Evolutionary conservation across 2,329 filamentous ascomycete genomes (phyloP), one percentile per base, ranked within the genome.

Genomic region (Sclerotinia borealis): DNA sequence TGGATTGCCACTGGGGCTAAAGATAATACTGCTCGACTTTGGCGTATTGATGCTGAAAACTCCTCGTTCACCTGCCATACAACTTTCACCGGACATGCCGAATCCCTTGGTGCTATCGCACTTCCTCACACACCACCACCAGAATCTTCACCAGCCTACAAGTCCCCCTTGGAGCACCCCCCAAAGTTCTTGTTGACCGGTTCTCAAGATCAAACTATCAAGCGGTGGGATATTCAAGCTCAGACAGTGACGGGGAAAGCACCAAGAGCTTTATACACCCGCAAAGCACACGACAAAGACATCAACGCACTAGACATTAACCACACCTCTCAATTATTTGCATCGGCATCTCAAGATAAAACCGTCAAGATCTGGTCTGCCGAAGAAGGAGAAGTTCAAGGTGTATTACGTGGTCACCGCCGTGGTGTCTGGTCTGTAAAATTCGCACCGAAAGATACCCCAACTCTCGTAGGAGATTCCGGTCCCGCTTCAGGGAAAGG

Each of bases 271-370:
- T 78, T 87, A 5, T 99, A 91, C 75, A 98, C 95, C 1, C 85
- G 95, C 63, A 96, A 97, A 76, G 95, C 95, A 1, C 95, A 99
- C 76, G 95, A 99, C 73, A 99, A 99, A 75, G 95, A 99, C 69
- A 99, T 99, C 77, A 99, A 99, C 71, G 92, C 95, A 2, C 84
- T 99, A 58, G 92, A 96, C 68, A 82, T 95, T 13, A 91, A 92
- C 67, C 83, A 86, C 27, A 81, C 84, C 1, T 85, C 85, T 5
- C 85, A 87, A n/a, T 78, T 97, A 1, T 98, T 99, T 73, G 96
- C 93, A 3, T 97, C 95, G 1, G 93, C 95, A 36, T 98, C 93
- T 6, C 95, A 99, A 77, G 95, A 99, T 75, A 91, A 92, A 69
- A 96, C 92, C 0, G 92, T 98, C 69, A 99, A 98, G 78, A 95